phyloP scores from a whole-genome alignment of 345 rosid genomes.

The Salix purpurea region DNA sequence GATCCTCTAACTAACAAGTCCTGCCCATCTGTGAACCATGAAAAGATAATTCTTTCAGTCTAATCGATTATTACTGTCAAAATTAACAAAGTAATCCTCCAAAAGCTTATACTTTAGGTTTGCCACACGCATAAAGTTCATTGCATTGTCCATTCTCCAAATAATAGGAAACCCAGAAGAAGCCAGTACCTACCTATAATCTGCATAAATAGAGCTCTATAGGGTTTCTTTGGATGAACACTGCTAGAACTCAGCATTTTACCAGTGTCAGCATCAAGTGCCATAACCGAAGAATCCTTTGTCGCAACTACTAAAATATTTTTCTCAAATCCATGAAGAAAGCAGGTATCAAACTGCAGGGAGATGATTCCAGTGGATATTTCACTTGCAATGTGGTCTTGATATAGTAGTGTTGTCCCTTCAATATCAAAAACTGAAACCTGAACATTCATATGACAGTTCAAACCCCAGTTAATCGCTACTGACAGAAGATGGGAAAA shows the following conservation, averaged over 20 bases:
- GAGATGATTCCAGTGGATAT: slow-evolving; percentile 61
- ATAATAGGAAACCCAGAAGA: not conserved
- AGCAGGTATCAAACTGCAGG: slow-evolving; percentile 60
- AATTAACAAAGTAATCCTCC: not conserved
- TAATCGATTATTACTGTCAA: not conserved
- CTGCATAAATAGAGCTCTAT: slow-evolving; percentile 72
- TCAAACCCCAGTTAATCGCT: not conserved
- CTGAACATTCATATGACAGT: slow-evolving; percentile 30
- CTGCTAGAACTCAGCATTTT: slow-evolving; percentile 52
- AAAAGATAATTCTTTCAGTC: slow-evolving; percentile 3
- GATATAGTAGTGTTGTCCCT: slow-evolving; percentile 45
- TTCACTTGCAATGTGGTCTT: slow-evolving; percentile 63
- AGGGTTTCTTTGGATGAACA: slow-evolving; percentile 81
- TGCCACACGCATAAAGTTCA: not conserved
- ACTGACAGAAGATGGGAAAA: not conserved
- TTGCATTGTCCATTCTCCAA: not conserved
- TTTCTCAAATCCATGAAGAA: slow-evolving; percentile 73
- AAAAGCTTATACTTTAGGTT: not conserved
- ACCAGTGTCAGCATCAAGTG: slow-evolving; percentile 65
- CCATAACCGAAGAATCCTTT: slow-evolving; percentile 74
- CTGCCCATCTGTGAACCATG: slow-evolving; percentile 45
- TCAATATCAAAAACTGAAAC: slow-evolving; percentile 61
- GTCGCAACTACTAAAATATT: slow-evolving; percentile 69
- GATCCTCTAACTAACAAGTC: slow-evolving; percentile 33
- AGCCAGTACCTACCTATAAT: slow-evolving; percentile 46